These are phyloP conservation scores for Thamnidium elegans DNA, from an alignment of 192 early-diverging fungal species.

Conservation along the genomic window DNA sequence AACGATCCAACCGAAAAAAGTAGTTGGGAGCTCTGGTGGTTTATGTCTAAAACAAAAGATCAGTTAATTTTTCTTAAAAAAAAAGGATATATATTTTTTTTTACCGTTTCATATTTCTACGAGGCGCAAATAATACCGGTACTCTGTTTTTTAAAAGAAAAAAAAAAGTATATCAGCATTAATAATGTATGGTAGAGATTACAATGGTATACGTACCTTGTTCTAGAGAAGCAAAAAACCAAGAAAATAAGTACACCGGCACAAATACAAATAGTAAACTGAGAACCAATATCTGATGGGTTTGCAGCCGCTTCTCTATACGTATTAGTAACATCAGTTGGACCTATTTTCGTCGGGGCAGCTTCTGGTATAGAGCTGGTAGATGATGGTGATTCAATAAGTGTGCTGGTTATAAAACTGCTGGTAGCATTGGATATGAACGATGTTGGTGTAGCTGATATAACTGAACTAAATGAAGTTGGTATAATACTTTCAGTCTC, in stretches of 20 bases:
- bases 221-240: constrained; percentile 28
- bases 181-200: neutral
- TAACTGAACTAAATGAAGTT: neutral
- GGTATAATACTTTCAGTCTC: neutral
- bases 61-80: too few relatives aligned
- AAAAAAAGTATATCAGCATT: neutral
- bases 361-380: too few relatives aligned
- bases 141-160: constrained; percentile 15
- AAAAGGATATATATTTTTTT: neutral
- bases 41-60: constrained; percentile 31
- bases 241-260: constrained; percentile 24
- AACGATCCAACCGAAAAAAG: constrained; percentile 55
- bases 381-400: too few relatives aligned
- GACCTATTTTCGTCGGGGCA: too few relatives aligned
- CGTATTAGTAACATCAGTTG: neutral
- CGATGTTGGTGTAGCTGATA: neutral
- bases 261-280: constrained; percentile 18
- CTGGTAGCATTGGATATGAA: neutral
- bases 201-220: constrained; percentile 6
- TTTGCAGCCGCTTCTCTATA: neutral
- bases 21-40: constrained; percentile 39
- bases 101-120: constrained; percentile 34
- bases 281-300: constrained; percentile 20
- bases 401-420: neutral
- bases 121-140: constrained; percentile 27